Evolutionary conservation across 2,329 filamentous ascomycete genomes (phyloP), one percentile per base, ranked within the genome.

Genomic region (Diaporthe batatas): DNA sequence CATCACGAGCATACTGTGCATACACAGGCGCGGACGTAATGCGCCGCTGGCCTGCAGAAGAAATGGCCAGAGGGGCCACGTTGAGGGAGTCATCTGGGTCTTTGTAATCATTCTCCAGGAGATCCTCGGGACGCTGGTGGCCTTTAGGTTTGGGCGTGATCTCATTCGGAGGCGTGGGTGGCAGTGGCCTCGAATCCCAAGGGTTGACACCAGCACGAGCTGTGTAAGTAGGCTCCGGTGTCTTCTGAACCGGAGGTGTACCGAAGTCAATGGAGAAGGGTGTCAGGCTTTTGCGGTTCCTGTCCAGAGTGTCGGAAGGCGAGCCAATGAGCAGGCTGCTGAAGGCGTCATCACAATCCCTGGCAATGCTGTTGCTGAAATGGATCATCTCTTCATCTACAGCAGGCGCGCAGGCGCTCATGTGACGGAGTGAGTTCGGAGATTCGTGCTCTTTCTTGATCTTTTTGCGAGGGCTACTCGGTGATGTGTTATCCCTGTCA

Each of bases 341-440:
- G 84, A 98, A 98, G 1, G 95, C 95, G 78, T 96, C 94, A 79
- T 98, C 95, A 79, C 95, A 97, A 73, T 96, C 94, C 81, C 94
- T 94, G 65, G 94, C 94, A 74, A 98, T 91, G 77, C 94, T 94
- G 77, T 90, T 90, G 77, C 94, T 97, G 72, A 97, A 92, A 77
- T 96, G 92, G 8, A 94, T 89, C 70, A 96, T 89, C 79, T 98
- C 95, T 73, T 90, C 91, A 11, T 59, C 68, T 77, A 87, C 82
- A 53, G 84, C 77, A 65, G 81, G 73, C n/a, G 47, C 29, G 25
- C 18, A 34, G 64, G 57, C 23, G 49, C 21, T 70, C 57, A 25
- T 58, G 18, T 70, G 32, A 68, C 74, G 16, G 73, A 70, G 12
- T 59, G 34, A 59, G 70, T 74, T 12, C 54, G 23, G 71, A 39